Conservation (phyloP, 768 basidiomycete genomes). For the Baorangia bicolor region DNA sequence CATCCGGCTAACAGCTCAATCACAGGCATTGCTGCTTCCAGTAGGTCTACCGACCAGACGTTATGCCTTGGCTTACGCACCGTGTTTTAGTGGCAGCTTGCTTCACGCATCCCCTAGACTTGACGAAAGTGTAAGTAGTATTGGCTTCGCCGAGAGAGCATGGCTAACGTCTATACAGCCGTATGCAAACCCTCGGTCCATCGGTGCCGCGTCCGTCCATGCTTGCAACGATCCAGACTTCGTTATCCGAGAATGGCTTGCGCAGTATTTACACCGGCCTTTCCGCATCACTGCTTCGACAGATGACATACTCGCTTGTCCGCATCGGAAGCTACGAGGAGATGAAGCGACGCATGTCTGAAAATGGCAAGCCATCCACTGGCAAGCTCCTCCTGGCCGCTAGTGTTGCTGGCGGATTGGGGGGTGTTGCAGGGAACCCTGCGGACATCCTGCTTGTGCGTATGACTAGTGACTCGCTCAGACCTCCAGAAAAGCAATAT, state of each 20-base stretch:
- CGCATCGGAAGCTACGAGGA: slow-evolving; percentile 82
- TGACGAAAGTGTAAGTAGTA: slow-evolving; percentile 74
- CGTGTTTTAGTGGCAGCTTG: slow-evolving; percentile 65
- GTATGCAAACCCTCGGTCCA: slow-evolving; percentile 72
- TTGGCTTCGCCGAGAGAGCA: neutral
- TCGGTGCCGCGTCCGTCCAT: slow-evolving; percentile 62
- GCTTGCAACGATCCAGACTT: slow-evolving; percentile 58
- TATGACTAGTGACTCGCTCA: slow-evolving; percentile 85
- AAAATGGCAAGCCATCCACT: slow-evolving; percentile 50
- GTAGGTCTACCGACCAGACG: slow-evolving; percentile 38
- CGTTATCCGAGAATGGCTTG: slow-evolving; percentile 66
- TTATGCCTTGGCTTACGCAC: neutral
- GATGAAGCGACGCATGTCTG: slow-evolving; percentile 58
- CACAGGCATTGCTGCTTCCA: slow-evolving; percentile 61
- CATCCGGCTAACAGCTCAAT: slow-evolving; percentile 10
- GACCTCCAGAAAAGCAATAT: slow-evolving; percentile 71
- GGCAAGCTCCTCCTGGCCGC: slow-evolving; percentile 61
- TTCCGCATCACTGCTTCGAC: slow-evolving; percentile 78
- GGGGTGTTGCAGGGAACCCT: slow-evolving; percentile 84
- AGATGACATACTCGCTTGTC: slow-evolving; percentile 90
- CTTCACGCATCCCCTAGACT: slow-evolving; percentile 80
- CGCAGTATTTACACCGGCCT: slow-evolving; percentile 79
- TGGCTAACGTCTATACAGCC: slow-evolving; percentile 40
- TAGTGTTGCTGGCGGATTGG: slow-evolving; percentile 72
- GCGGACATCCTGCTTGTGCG: slow-evolving; percentile 73